These are phyloP conservation scores for Plasmodium gaboni DNA, from an alignment of 169 alveolate species.

Conservation along the genomic window DNA sequence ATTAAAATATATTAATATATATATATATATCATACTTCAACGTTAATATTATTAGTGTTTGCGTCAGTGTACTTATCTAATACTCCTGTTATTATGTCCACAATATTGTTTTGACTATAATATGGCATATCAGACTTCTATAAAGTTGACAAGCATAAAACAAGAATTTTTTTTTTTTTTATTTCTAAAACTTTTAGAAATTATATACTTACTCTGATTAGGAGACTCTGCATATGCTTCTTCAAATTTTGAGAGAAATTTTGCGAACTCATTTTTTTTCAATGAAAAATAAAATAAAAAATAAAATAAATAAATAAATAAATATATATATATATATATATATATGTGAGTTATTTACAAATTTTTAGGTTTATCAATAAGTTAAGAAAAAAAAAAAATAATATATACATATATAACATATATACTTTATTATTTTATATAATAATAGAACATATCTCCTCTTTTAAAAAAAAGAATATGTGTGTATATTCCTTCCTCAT, in stretches of 20 bases:
- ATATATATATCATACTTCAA: conserved; percentile 30
- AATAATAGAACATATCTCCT: conserved; percentile 3
- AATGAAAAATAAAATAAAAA: no score
- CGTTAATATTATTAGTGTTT: conserved; percentile 64
- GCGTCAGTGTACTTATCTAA: conserved; percentile 71
- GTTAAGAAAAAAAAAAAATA: no score
- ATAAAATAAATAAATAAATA: background rate
- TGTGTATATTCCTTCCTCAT: background rate
- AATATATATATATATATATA: conserved; percentile 1
- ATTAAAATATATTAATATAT: no score
- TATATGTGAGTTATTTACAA: conserved; percentile 6
- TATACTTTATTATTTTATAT: background rate
- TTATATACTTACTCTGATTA: conserved; percentile 47
- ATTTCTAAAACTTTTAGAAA: background rate
- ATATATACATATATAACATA: conserved; percentile 1
- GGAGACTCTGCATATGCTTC: conserved; percentile 76
- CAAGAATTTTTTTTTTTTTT: conserved; percentile 1
- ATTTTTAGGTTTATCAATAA: conserved; percentile 18
- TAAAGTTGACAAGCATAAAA: background rate
- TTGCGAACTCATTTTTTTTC: conserved; percentile 61
- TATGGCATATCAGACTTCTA: conserved; percentile 71
- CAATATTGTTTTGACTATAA: conserved; percentile 65
- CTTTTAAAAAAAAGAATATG: background rate
- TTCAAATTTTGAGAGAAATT: conserved; percentile 56
- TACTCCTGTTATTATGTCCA: conserved; percentile 70